Conservation (phyloP, 228 moss, liverwort and hornwort species). For the Sphagnum fallax region DNA sequence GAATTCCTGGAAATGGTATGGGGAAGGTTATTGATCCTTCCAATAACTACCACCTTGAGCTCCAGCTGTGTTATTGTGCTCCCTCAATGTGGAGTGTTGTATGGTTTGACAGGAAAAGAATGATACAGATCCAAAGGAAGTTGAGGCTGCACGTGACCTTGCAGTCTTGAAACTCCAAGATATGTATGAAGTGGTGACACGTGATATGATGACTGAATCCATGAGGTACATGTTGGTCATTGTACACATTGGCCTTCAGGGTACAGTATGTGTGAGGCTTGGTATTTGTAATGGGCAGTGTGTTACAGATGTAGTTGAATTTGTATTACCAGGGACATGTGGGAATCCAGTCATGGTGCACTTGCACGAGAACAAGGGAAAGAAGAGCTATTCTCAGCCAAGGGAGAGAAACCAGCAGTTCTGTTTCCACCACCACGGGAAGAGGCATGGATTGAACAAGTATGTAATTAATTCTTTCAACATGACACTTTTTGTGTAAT, state of each 20-base stretch:
- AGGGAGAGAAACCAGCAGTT: conserved; percentile 73
- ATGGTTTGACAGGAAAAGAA: conserved; percentile 23
- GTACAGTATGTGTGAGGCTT: too few relatives aligned
- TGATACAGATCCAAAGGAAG: conserved; percentile 40
- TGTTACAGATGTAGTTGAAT: neutral
- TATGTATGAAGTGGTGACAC: conserved; percentile 94
- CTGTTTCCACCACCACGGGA: conserved; percentile 55
- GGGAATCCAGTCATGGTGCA: conserved; percentile 73
- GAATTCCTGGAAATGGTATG: neutral
- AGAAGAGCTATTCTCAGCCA: conserved; percentile 66
- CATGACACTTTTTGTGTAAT: neutral
- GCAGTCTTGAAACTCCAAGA: conserved; percentile 90
- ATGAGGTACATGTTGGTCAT: conserved; percentile 25
- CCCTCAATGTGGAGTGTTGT: too few relatives aligned
- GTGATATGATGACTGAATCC: conserved; percentile 87
- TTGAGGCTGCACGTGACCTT: conserved; percentile 56
- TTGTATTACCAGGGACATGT: conserved; percentile 42
- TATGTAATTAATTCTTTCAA: conserved; percentile 8
- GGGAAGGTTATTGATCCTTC: neutral
- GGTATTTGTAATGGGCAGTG: neutral
- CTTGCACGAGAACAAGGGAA: conserved; percentile 53
- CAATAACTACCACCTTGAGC: neutral
- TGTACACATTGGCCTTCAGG: too few relatives aligned
- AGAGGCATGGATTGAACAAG: conserved; percentile 94
- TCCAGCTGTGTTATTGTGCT: neutral